These are phyloP conservation scores for Dentipellis sp. DNA, from an alignment of 768 basidiomycete species.

Conservation along the genomic window DNA sequence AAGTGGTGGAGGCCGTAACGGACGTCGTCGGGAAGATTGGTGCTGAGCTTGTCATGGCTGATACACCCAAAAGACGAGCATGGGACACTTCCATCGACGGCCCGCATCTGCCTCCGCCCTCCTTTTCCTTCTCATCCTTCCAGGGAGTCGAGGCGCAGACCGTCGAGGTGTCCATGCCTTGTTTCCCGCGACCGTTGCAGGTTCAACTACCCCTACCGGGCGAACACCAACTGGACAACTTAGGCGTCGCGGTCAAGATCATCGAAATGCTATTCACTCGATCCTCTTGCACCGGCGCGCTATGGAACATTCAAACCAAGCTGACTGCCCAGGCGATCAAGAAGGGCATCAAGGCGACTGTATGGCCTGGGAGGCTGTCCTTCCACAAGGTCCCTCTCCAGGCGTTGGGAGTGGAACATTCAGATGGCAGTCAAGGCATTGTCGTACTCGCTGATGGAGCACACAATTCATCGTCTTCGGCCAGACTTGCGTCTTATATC, in stretches of 20 bases:
- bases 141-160: constrained; percentile 30
- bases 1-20: constrained; percentile 37
- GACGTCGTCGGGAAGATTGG: constrained; percentile 32
- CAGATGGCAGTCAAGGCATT: constrained; percentile 12
- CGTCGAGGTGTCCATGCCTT: constrained; percentile 33
- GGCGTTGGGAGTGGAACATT: background rate
- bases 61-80: constrained; percentile 13
- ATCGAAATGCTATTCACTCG: constrained; percentile 47
- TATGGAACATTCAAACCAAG: constrained; percentile 3
- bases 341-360: constrained; percentile 30
- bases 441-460: constrained; percentile 83
- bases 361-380: constrained; percentile 82
- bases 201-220: constrained; percentile 64
- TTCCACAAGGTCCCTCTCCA: constrained; percentile 38
- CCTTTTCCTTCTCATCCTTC: constrained; percentile 21
- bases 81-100: constrained; percentile 30
- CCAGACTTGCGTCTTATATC: constrained; percentile 59
- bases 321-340: constrained; percentile 30
- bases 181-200: constrained; percentile 34
- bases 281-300: constrained; percentile 18
- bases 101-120: constrained; percentile 20
- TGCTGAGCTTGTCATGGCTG: constrained; percentile 24
- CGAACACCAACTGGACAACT: constrained; percentile 77
- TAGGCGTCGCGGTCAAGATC: constrained; percentile 57
- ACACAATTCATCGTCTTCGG: constrained; percentile 78